A percentile compares a stretch with the other conserved stretches of the same genome.
These are phyloP conservation scores for Ogataea polymorpha DNA, from an alignment of 805 yeast genomes.

Conservation along the genomic window DNA sequence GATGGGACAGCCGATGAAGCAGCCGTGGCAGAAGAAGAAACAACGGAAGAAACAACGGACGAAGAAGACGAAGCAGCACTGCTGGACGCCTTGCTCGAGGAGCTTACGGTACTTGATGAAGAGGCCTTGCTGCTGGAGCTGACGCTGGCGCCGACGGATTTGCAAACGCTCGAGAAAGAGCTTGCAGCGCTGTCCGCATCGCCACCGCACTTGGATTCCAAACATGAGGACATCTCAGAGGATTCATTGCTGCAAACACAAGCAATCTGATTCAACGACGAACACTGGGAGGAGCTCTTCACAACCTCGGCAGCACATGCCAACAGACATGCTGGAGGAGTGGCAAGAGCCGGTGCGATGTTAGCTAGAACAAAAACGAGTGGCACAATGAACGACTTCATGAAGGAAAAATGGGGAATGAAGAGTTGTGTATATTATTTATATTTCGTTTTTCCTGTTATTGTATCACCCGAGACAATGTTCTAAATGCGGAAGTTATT, in stretches of 20 bases:
- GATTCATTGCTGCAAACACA: slow-evolving; percentile 67
- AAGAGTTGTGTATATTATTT: slow-evolving; percentile 2
- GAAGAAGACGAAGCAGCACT: slow-evolving; percentile 26
- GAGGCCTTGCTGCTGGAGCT: slow-evolving; percentile 25
- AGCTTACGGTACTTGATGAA: slow-evolving; percentile 24
- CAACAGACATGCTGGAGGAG: slow-evolving; percentile 90
- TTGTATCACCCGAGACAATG: slow-evolving; percentile 1
- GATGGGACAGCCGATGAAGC: slow-evolving; percentile 25
- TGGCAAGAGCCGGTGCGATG: slow-evolving; percentile 43
- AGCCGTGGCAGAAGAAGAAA: slow-evolving; percentile 9
- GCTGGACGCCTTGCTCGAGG: slow-evolving; percentile 13
- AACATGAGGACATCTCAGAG: slow-evolving; percentile 55
- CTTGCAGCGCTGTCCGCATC: slow-evolving; percentile 54
- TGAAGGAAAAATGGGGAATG: slow-evolving; percentile 8
- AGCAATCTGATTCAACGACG: slow-evolving; percentile 55
- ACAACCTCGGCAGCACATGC: slow-evolving; percentile 81
- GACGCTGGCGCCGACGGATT: slow-evolving; percentile 39
- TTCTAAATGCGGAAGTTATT: slow-evolving; percentile 6
- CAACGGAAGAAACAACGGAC: slow-evolving; percentile 16
- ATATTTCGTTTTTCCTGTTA: slow-evolving; percentile 1
- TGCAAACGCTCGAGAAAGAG: slow-evolving; percentile 55
- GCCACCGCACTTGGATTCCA: slow-evolving; percentile 66
- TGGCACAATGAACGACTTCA: slow-evolving; percentile 23
- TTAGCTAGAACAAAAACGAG: slow-evolving; percentile 36
- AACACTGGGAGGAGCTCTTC: slow-evolving; percentile 50